Base-by-base conservation (phyloP, 2,329 filamentous ascomycete species). In the Botrytis pseudocinerea region DNA sequence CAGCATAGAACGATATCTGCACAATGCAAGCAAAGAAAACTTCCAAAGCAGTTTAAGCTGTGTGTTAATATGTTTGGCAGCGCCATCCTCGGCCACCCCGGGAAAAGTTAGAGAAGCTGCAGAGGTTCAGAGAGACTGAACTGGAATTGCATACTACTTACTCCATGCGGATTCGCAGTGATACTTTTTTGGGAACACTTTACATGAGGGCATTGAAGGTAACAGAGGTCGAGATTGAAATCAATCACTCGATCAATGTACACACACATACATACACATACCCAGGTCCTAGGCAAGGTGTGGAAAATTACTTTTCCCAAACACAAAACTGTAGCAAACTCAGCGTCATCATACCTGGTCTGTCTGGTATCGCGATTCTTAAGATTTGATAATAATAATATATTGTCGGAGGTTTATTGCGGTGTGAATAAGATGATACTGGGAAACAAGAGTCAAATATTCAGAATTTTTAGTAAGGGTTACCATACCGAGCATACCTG, bases 41-140 rank as follows among this genome's bases (percentile, higher is more conserved):
- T 32, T 48, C 28, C 63, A 63, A 42, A 42, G 38, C 60, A 42
- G 60, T 63, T 40, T 40, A 20, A 42, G 60, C 32, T n/a, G 42
- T 46, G 68, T 54, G 44, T 62, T 46, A 22, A 46, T 22, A 28
- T 8, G n/a, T 44, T 70, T 62, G 32, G 54, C 54, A 46, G 57
- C 68, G 68, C 68, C 44, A 44, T 70, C 68, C 40, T 70, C 68
- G 68, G 68, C 9, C 40, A 62, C 59, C 16, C 54, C 68, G 68
- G 68, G 35, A 62, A 54, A 62, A 62, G 28, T 16, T 61, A 62
- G 9, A 70, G 40, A 54, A 54, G 48, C 48, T 54, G 48, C n/a
- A 70, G 57, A 38, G 66, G 66, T 25, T 6, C 18, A 32, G 20
- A 32, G 22, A 48, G 54, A 46, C 38, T 44, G 40, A 59, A 42